Base-by-base conservation (phyloP, 176 grass and related monocot species). In the Canna indica region DNA sequence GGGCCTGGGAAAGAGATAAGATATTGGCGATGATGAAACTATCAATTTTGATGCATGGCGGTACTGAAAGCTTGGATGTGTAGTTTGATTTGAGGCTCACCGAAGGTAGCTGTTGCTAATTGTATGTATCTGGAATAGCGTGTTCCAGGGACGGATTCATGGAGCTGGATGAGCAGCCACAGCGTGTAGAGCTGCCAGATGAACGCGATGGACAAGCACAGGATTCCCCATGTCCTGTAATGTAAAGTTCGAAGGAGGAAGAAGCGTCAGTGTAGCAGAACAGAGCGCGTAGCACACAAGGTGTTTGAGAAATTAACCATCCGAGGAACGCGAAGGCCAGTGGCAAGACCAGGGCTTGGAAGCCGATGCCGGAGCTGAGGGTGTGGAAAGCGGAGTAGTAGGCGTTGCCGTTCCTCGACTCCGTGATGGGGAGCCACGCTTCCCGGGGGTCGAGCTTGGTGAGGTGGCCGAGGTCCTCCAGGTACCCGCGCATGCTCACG, bases 311-410 rank as follows among this genome's bases (percentile, higher is more conserved):
- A 50, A 18, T 58, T 82, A 10, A 96, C 93, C 94, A 99, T 60
- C 94, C 89, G 59, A 99, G 94, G 31, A 60, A 71, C 36, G 80
- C 73, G 84, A 99, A 99, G 59, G 94, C 86, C 24, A 71, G 70
- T 29, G 94, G 94, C 47, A 99, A 69, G 67, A 93, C 82, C 46
- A 99, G 84, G 29, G 94, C 94, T 77, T 99, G 94, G 86, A 93
- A 99, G 3, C 94, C 94, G 39, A 99, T 87, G n/a, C 94, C 89
- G 59, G 86, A 99, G 86, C 75, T 93, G 70, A 99, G 94, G 75
- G 59, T 86, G 83, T 99, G 94, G 83, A 99, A 99, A 31, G 94
- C 94, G 20, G 94, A 82, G 81, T 93, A 99, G 85, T 90, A 99
- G 38, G 89, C 81, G 78, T 99, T 99, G 42, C 94, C 94, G 71